Evolutionary conservation across 257 asterid genomes (phyloP).

Genomic region (Ilex aquifolium): DNA sequence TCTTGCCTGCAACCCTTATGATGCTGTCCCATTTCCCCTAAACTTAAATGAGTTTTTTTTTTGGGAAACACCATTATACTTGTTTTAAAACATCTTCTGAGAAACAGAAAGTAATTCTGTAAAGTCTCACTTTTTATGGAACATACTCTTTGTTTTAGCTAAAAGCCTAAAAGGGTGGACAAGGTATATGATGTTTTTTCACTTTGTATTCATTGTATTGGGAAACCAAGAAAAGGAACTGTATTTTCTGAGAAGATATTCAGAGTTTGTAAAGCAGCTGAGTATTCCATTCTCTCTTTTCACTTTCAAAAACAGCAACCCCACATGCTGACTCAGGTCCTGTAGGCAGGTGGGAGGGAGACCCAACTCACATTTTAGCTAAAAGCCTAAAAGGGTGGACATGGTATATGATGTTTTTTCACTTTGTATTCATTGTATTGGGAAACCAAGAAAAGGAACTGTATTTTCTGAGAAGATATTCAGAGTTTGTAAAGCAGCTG

Average conservation of each 20-base stretch:
- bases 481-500: conserved; percentile 4
- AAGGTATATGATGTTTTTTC: conserved; percentile 16
- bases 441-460: conserved; percentile 10
- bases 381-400: conserved; percentile 15
- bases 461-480: not conserved
- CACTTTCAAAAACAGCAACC: conserved; percentile 21
- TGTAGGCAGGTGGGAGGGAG: too few species aligned
- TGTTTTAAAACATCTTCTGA: conserved; percentile 12
- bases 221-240: conserved; percentile 10
- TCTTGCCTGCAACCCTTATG: conserved; percentile 12
- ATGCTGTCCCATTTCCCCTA: conserved; percentile 10
- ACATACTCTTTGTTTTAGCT: conserved; percentile 20
- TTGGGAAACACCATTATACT: conserved; percentile 20
- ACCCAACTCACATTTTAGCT: too few species aligned
- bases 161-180: conserved; percentile 15
- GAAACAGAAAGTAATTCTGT: conserved; percentile 17
- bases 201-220: conserved; percentile 17
- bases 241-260: not conserved
- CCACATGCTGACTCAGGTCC: conserved; percentile 18
- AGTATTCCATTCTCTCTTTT: conserved; percentile 8
- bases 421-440: conserved; percentile 17
- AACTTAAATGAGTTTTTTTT: not conserved
- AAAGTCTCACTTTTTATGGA: conserved; percentile 39
- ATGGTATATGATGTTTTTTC: conserved; percentile 16
- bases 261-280: conserved; percentile 4